Percentiles rank a stretch among this genome's conserved stretches.
Conservation (phyloP, 1,284 basidiomycete species). For the Caloboletus firmus region DNA sequence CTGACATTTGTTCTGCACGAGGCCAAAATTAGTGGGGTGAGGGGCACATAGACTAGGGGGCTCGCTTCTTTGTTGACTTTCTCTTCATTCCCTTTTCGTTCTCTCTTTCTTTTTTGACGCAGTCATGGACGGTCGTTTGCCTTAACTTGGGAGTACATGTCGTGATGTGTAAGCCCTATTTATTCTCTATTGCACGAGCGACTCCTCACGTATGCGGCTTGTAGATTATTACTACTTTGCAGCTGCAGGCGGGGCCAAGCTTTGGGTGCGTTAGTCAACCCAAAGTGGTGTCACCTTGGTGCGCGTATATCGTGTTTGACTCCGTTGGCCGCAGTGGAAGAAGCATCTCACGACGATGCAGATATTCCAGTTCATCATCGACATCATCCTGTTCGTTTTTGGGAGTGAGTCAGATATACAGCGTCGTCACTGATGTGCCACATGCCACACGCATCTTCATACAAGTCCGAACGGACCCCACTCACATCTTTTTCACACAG, state of each 20-base stretch:
- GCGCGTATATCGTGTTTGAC: conserved; percentile 5
- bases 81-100: too few species aligned
- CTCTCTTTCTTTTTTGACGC: not conserved
- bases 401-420: conserved; percentile 64
- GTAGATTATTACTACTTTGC: conserved; percentile 96
- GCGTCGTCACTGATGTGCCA: not conserved
- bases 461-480: conserved; percentile 10
- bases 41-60: not conserved
- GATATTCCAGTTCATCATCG: conserved; percentile 92
- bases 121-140: conserved; percentile 93
- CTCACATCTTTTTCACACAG: conserved; percentile 39
- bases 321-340: conserved; percentile 71
- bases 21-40: conserved; percentile 82
- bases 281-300: not conserved
- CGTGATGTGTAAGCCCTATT: conserved; percentile 81
- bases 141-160: conserved; percentile 95
- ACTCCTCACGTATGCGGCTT: conserved; percentile 3
- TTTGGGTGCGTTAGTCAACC: conserved; percentile 68
- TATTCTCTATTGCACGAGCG: not conserved
- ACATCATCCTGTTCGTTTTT: conserved; percentile 85
- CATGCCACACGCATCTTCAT: not conserved
- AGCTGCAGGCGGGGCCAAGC: conserved; percentile 87
- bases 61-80: conserved; percentile 16
- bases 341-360: conserved; percentile 94
- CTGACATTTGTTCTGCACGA: conserved; percentile 92